phyloP scores from a whole-genome alignment of 2,329 filamentous ascomycete species.

The Aspergillus latus region DNA sequence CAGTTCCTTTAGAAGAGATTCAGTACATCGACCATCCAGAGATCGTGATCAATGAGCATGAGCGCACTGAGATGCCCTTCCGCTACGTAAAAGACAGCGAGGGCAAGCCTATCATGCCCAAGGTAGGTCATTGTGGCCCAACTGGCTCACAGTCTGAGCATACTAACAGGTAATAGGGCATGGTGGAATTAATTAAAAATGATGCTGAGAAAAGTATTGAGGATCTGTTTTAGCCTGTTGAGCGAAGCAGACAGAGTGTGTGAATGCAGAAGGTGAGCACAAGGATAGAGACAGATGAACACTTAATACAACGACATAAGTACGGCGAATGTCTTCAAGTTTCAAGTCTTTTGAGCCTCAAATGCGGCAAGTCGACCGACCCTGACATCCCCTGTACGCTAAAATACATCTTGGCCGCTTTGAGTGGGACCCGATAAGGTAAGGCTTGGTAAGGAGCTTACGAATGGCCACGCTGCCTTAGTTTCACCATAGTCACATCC shows the following conservation, averaged over 20 bases:
- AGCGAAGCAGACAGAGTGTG: neutral
- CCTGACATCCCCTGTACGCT: constrained; percentile 7
- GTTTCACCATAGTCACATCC: constrained; percentile 9
- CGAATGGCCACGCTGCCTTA: constrained; percentile 12
- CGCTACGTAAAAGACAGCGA: constrained; percentile 79
- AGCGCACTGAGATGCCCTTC: constrained; percentile 97
- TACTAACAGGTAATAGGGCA: constrained; percentile 63
- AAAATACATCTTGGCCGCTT: constrained; percentile 4
- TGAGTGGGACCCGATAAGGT: neutral
- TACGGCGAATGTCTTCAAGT: neutral
- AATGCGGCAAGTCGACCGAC: constrained; percentile 13
- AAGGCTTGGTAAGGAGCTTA: constrained; percentile 5
- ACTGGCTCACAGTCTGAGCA: neutral
- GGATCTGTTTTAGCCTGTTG: constrained; percentile 66
- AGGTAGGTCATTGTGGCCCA: constrained; percentile 58
- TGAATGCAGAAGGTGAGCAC: neutral
- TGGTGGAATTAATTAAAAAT: constrained; percentile 89
- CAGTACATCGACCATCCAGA: constrained; percentile 86
- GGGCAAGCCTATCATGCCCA: constrained; percentile 85
- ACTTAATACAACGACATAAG: constrained; percentile 4
- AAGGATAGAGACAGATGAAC: neutral
- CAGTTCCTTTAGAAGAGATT: constrained; percentile 76
- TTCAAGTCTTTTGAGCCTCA: constrained; percentile 13
- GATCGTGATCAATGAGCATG: constrained; percentile 82
- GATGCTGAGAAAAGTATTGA: constrained; percentile 91